A percentile compares a stretch with the other conserved stretches of the same genome.
phyloP scores from a whole-genome alignment of 148 eudicot genomes.

The Cornus controversa region DNA sequence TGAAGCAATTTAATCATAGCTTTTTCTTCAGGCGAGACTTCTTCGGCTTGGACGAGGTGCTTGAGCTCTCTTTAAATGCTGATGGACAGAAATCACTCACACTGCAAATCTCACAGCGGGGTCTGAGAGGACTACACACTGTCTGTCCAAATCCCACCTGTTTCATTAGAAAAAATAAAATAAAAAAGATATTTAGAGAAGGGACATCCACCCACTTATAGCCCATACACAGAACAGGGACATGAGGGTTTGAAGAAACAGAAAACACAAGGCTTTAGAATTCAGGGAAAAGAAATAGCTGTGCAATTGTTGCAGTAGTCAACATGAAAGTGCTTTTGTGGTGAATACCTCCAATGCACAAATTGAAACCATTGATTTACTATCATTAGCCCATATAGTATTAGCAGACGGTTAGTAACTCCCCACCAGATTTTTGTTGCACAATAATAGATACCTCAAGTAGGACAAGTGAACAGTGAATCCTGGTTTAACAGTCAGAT shows the following conservation, averaged over 20 bases:
- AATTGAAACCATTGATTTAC: not conserved
- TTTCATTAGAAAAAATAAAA: no score
- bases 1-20: not conserved
- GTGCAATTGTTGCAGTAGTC: not conserved
- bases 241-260: not conserved
- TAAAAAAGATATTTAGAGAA: not conserved
- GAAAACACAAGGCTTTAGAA: not conserved
- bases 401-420: no score
- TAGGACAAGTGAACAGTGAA: no score
- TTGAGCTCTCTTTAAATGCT: slow-evolving; percentile 73
- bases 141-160: slow-evolving; percentile 99
- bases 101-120: slow-evolving; percentile 62
- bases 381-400: not conserved
- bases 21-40: slow-evolving; percentile 26
- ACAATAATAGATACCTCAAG: not conserved
- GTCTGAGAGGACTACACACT: slow-evolving; percentile 82
- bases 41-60: slow-evolving; percentile 58
- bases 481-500: not conserved
- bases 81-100: slow-evolving; percentile 72
- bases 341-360: not conserved
- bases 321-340: not conserved
- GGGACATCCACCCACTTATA: not conserved
- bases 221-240: not conserved
- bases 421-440: not conserved
- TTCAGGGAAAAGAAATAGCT: not conserved